phyloP scores from a whole-genome alignment of 1,139 yeast species.

The Nakaseomyces sp. region DNA sequence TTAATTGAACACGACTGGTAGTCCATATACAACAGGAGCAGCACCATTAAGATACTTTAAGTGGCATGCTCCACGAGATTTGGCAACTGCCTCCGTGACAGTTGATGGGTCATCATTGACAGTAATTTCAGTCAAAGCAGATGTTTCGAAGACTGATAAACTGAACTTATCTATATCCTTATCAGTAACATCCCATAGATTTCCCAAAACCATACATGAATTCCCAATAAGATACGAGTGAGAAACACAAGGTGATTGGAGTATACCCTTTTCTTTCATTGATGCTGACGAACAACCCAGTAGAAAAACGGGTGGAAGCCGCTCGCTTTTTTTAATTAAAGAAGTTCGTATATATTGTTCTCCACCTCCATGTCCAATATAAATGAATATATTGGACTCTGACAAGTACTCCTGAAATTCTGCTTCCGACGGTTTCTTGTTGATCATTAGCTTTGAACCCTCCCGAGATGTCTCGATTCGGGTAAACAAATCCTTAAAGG shows the following conservation, averaged over 20 bases:
- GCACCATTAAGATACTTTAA: constrained; percentile 67
- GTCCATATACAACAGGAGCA: constrained; percentile 72
- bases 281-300: constrained; percentile 89
- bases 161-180: constrained; percentile 85
- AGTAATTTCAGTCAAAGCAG: constrained; percentile 40
- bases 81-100: constrained; percentile 38
- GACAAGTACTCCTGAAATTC: constrained; percentile 37
- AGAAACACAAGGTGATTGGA: constrained; percentile 67
- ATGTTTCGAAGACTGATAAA: constrained; percentile 44
- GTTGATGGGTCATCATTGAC: constrained; percentile 7
- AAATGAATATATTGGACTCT: constrained; percentile 51
- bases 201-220: constrained; percentile 73
- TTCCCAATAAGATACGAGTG: constrained; percentile 72
- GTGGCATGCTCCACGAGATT: constrained; percentile 56
- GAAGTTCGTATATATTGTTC: constrained; percentile 62
- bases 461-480: constrained; percentile 18
- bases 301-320: constrained; percentile 63
- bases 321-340: constrained; percentile 37
- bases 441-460: constrained; percentile 50
- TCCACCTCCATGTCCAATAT: constrained; percentile 94
- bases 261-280: constrained; percentile 50
- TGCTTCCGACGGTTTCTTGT: constrained; percentile 49
- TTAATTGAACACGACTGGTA: constrained; percentile 40
- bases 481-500: constrained; percentile 43
- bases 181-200: constrained; percentile 95